These are phyloP conservation scores for Apiospora aurea DNA, from an alignment of 2,329 filamentous ascomycete species.

Conservation along the genomic window DNA sequence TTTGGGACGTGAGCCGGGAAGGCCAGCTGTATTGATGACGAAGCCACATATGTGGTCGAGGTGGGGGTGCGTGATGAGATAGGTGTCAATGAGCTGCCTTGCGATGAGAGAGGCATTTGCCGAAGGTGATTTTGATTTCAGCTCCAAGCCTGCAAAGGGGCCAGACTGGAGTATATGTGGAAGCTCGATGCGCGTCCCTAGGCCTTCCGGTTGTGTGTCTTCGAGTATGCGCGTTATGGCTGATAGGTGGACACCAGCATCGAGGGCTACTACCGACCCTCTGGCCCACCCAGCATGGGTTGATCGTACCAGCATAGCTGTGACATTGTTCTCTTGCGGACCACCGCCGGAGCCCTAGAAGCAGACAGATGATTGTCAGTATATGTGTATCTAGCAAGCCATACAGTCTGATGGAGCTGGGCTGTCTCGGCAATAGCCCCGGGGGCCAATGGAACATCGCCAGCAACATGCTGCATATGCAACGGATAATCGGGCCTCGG, in stretches of 20 bases:
- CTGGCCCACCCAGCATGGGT: conserved; percentile 79
- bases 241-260: conserved; percentile 88
- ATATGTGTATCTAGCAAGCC: not conserved
- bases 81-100: conserved; percentile 81
- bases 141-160: conserved; percentile 79
- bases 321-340: conserved; percentile 87
- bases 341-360: conserved; percentile 85
- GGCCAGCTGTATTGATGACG: conserved; percentile 89
- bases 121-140: conserved; percentile 70
- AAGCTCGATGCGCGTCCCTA: conserved; percentile 47
- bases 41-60: conserved; percentile 93
- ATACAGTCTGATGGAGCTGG: not conserved
- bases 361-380: not conserved
- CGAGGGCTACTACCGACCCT: conserved; percentile 87
- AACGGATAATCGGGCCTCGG: not conserved
- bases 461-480: not conserved
- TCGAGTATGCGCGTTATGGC: conserved; percentile 84
- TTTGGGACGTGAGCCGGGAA: conserved; percentile 83
- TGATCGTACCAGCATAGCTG: conserved; percentile 87
- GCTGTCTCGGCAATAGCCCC: conserved; percentile 1
- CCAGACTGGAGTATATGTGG: conserved; percentile 68
- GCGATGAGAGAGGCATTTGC: conserved; percentile 86
- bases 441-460: conserved; percentile 13
- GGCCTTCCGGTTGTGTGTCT: conserved; percentile 49
- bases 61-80: conserved; percentile 96